A percentile compares a stretch with the other conserved stretches of the same genome.
Evolutionary conservation across 23 red algal genomes (phyloP).

Genomic region (Gracilaria gracilis): DNA sequence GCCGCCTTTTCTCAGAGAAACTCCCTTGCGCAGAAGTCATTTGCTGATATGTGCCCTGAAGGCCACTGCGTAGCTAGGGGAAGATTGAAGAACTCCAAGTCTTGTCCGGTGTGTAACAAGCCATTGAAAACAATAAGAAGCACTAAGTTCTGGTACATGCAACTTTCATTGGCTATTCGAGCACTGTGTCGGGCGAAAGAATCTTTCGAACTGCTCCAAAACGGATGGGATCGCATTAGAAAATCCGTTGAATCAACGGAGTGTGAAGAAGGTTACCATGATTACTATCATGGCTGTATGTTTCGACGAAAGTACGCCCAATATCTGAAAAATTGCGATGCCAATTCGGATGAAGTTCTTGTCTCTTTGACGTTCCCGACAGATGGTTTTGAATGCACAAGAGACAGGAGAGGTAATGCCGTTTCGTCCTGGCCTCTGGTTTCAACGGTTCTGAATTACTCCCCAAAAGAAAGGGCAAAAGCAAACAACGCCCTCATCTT

Average conservation of each 20-base stretch:
- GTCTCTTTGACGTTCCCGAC: neutral
- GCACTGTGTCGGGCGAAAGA: neutral
- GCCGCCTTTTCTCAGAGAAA: neutral
- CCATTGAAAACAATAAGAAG: neutral
- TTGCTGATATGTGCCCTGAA: neutral
- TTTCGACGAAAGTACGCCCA: neutral
- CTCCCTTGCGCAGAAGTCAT: neutral
- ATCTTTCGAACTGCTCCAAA: neutral
- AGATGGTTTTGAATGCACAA: conserved; percentile 25
- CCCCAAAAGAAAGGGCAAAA: neutral
- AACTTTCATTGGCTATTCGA: neutral
- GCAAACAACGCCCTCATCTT: conserved; percentile 4
- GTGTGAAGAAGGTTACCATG: neutral
- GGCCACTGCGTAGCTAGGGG: neutral
- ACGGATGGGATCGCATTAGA: neutral
- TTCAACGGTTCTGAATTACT: neutral
- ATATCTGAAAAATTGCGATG: neutral
- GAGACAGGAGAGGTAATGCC: neutral
- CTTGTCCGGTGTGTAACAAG: neutral
- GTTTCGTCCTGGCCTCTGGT: conserved; percentile 8
- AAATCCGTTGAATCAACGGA: neutral
- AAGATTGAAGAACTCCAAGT: neutral
- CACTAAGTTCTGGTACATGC: neutral
- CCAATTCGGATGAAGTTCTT: neutral
- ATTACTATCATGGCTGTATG: conserved; percentile 33